Evolutionary conservation across 139 green algal species (phyloP).

Genomic region (Tetraselmis striata): DNA sequence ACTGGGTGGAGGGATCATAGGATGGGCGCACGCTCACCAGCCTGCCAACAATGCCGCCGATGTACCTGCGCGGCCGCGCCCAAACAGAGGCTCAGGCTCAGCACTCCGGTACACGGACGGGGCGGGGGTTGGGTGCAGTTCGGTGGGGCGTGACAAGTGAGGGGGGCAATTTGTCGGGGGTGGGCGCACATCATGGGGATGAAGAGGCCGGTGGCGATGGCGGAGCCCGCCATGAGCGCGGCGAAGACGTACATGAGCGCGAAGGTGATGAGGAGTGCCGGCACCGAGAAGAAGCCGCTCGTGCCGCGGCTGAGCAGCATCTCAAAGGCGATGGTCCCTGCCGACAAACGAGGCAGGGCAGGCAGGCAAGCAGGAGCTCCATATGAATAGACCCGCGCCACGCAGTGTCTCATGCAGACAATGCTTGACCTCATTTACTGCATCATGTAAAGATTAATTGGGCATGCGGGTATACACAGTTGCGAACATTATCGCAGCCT

Average conservation of each 20-base stretch:
- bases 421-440: too few relatives aligned
- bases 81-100: background rate
- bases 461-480: too few relatives aligned
- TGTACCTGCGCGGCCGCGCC: background rate
- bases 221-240: constrained; percentile 31
- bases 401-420: too few relatives aligned
- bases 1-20: background rate
- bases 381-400: too few relatives aligned
- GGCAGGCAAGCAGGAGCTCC: too few relatives aligned
- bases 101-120: too few relatives aligned
- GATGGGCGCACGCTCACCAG: background rate
- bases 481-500: too few relatives aligned
- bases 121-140: too few relatives aligned
- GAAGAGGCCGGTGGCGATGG: constrained; percentile 74
- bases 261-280: background rate
- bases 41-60: background rate
- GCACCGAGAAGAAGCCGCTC: background rate
- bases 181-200: constrained; percentile 72
- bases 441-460: too few relatives aligned
- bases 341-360: too few relatives aligned
- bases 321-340: background rate
- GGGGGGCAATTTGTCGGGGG: too few relatives aligned
- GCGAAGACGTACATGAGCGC: background rate
- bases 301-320: background rate
- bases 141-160: too few relatives aligned